Conservation (phyloP, 805 yeast genomes). For the Isabelozyma rhagii region DNA sequence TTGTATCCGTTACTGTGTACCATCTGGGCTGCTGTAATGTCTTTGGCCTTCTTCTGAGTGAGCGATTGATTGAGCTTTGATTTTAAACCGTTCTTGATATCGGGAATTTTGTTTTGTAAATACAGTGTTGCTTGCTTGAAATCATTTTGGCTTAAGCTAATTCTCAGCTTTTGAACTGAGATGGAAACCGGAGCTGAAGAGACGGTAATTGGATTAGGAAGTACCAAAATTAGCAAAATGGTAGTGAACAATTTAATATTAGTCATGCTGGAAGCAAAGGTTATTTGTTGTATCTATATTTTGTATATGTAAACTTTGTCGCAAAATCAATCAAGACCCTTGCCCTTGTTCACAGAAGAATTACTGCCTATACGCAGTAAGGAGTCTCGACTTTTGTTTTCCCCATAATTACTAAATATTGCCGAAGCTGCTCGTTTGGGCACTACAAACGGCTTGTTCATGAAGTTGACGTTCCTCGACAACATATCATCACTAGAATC, state of each 20-base stretch:
- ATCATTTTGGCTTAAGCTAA: background rate
- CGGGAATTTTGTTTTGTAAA: background rate
- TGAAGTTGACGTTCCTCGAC: conserved; percentile 18
- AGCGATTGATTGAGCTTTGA: background rate
- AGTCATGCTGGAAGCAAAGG: background rate
- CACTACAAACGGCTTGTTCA: conserved; percentile 34
- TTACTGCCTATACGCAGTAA: conserved; percentile 17
- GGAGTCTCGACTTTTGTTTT: conserved; percentile 23
- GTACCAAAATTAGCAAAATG: background rate
- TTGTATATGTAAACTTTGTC: background rate
- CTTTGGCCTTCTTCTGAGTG: background rate
- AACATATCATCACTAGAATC: conserved; percentile 6
- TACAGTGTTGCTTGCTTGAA: background rate
- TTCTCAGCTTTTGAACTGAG: background rate
- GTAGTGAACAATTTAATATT: background rate
- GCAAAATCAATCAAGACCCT: background rate
- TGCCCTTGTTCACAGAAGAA: conserved; percentile 9
- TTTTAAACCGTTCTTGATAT: background rate
- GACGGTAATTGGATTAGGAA: background rate
- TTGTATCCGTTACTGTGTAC: background rate
- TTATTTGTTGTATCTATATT: background rate
- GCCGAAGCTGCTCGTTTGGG: conserved; percentile 19
- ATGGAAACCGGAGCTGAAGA: background rate
- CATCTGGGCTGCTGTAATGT: background rate
- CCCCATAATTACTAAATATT: conserved; percentile 4